Base-by-base conservation (phyloP, 2,329 filamentous ascomycete species). In the Thielaviopsis musarum region DNA sequence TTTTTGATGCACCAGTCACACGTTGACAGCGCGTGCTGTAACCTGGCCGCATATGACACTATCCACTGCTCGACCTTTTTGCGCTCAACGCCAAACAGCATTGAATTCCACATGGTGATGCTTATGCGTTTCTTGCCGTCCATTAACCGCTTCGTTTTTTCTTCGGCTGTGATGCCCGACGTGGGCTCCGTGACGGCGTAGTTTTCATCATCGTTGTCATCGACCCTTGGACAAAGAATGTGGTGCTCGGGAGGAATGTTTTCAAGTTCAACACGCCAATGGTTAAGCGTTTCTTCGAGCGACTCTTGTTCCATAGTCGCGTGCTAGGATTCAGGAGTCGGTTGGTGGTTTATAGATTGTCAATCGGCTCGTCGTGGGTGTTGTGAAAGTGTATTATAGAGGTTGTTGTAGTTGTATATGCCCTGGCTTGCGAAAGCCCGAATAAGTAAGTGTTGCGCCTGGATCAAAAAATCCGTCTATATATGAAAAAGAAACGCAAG, bases 1-100 rank as follows among this genome's bases (percentile, higher is more conserved):
- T 83, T 83, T 62, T 82, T 77, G 57, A 87, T 83, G 67, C 87
- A 91, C 57, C 79, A 75, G 58, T 88, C 80, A 69, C 87, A 91
- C 60, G 72, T 75, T 60, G 75, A 79, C 24, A 91, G 74, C 48
- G 78, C 77, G 12, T 72, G 68, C 63, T 84, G 79, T 21, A 86
- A 73, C 21, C 78, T 75, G 5, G 70, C 66, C 57, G 74, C 77
- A 65, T 88, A 85, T 63, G 80, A 78, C 15, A 76, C 72, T 51
- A 83, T 74, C 70, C 84, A 78, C 61, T 77, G 74, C 28, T 79
- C 78, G 2, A 80, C 78, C 56, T 80, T 76, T 54, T 82, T 79
- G 55, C 79, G 75, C 59, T 77, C 78, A 62, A 87, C 81, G 19
- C 84, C 86, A 59, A 89, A 75, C 15, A 90, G 78, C 51, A 87